These are phyloP conservation scores for Begonia peltatifolia DNA, from an alignment of 306 rosid species.

Conservation along the genomic window DNA sequence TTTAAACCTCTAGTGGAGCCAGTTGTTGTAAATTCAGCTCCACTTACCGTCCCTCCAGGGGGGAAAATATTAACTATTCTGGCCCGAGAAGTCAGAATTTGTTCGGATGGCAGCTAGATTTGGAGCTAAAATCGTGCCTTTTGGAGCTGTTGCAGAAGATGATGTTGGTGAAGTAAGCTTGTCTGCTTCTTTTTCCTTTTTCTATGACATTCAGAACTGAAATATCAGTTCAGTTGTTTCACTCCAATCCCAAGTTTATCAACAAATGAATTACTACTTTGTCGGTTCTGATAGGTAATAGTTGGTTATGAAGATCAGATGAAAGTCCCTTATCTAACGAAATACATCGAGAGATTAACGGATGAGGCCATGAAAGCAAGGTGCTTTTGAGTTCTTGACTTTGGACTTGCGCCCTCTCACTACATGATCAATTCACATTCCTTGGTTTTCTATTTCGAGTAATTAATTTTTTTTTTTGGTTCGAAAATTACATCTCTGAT, in stretches of 20 bases:
- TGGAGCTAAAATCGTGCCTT: conserved; percentile 87
- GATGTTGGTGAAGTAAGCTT: conserved; percentile 58
- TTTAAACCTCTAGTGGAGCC: too few relatives aligned
- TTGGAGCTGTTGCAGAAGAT: conserved; percentile 87
- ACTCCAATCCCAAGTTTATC: conserved; percentile 15
- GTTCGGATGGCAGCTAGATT: conserved; percentile 88
- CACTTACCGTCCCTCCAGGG: conserved; percentile 28
- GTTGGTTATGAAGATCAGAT: conserved; percentile 74
- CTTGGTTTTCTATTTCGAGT: too few relatives aligned
- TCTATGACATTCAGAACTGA: not conserved
- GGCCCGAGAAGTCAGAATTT: conserved; percentile 94
- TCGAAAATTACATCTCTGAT: conserved; percentile 17
- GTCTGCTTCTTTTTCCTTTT: not conserved
- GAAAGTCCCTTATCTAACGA: conserved; percentile 47
- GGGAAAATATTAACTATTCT: conserved; percentile 72
- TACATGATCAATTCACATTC: too few relatives aligned
- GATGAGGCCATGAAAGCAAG: conserved; percentile 35
- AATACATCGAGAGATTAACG: conserved; percentile 37
- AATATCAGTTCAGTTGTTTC: conserved; percentile 5
- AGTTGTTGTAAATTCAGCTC: too few relatives aligned
- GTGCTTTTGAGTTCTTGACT: conserved; percentile 17
- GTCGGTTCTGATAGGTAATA: conserved; percentile 50
- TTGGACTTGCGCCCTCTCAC: too few relatives aligned
- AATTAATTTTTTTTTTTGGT: too few relatives aligned
- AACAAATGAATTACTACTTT: too few relatives aligned